A percentile compares a stretch with the other conserved stretches of the same genome.
Evolutionary conservation across 768 basidiomycete genomes (phyloP).

Genomic region (Hypholoma sublateritium): DNA sequence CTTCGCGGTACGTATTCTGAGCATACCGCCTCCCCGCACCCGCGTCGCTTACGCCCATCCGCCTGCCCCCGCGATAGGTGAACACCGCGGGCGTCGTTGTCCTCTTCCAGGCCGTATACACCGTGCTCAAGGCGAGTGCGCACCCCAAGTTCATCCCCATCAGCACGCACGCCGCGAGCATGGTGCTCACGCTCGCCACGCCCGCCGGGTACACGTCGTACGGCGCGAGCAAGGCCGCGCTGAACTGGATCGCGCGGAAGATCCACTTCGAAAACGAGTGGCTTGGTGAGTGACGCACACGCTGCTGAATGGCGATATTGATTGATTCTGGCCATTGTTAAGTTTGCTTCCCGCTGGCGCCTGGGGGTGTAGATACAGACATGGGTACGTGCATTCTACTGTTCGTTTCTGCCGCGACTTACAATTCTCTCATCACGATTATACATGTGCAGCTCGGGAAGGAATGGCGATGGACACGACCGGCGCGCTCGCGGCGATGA

Average conservation of each 20-base stretch:
- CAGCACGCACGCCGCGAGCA: neutral
- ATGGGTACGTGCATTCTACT: neutral
- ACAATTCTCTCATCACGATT: neutral
- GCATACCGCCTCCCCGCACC: too few species aligned
- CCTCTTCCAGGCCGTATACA: neutral
- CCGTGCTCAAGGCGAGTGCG: neutral
- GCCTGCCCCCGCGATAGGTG: too few species aligned
- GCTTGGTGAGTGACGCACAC: neutral
- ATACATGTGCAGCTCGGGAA: neutral
- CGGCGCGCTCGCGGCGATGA: neutral
- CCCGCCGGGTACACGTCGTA: neutral
- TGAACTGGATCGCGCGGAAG: neutral
- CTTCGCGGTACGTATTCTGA: neutral
- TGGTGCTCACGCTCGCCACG: neutral
- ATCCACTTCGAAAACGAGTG: slow-evolving; percentile 3
- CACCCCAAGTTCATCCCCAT: neutral
- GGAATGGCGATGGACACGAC: neutral
- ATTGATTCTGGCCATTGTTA: neutral
- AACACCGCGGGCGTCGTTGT: neutral
- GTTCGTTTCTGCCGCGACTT: neutral
- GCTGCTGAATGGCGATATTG: neutral
- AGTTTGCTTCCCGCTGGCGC: neutral
- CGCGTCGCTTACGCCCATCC: too few species aligned
- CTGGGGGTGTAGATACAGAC: neutral
- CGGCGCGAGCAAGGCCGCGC: neutral